Conservation (phyloP, 139 green algal species). For the Astrephomene gubernaculifera region DNA sequence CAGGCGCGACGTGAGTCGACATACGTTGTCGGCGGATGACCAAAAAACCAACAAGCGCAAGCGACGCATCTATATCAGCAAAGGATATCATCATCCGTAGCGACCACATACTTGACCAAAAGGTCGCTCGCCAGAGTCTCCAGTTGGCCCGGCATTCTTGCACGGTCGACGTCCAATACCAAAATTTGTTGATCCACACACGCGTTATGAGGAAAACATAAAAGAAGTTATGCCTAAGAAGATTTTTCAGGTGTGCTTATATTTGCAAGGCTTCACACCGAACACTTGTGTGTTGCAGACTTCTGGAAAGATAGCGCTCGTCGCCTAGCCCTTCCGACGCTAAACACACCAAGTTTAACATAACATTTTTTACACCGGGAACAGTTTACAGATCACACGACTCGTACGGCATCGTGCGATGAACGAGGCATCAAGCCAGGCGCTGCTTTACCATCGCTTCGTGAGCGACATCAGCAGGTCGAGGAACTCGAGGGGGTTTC, state of each 20-base stretch:
- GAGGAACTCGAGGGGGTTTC: constrained; percentile 79
- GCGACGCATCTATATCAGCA: too few species aligned
- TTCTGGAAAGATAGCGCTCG: neutral
- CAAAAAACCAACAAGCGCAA: neutral
- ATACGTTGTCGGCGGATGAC: neutral
- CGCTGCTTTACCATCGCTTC: constrained; percentile 67
- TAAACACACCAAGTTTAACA: neutral
- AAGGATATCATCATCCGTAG: neutral
- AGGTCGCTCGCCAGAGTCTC: constrained; percentile 1
- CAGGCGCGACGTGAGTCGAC: neutral
- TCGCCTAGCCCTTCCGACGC: neutral
- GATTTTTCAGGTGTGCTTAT: neutral
- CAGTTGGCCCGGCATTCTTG: neutral
- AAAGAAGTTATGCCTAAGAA: neutral
- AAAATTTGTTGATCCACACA: neutral
- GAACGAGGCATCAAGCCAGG: neutral
- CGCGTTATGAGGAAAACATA: neutral
- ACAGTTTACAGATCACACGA: neutral
- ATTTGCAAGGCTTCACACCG: neutral
- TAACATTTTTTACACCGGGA: neutral
- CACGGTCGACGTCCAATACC: neutral
- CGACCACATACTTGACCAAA: constrained; percentile 8
- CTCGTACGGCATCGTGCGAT: neutral
- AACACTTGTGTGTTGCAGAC: neutral
- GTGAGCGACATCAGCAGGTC: constrained; percentile 68